Conservation (phyloP, 306 rosid genomes). For the Vigna angularis region DNA sequence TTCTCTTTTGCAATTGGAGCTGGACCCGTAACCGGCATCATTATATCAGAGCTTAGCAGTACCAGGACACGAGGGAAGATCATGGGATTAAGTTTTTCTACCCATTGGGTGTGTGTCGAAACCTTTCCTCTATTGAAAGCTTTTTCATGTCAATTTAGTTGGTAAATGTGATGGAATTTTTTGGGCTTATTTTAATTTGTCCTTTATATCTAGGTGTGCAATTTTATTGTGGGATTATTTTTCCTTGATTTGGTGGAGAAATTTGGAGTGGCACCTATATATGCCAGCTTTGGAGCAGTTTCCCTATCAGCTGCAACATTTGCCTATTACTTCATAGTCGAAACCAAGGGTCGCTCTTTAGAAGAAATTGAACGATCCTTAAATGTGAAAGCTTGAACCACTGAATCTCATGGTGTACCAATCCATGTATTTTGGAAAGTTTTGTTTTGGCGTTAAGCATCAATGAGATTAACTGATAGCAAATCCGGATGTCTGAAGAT, state of each 20-base stretch:
- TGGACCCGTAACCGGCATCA: slow-evolving; percentile 88
- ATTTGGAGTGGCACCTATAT: slow-evolving; percentile 84
- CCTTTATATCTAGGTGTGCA: slow-evolving; percentile 65
- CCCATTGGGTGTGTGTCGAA: slow-evolving; percentile 75
- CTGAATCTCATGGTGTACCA: slow-evolving; percentile 24
- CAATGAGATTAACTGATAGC: slow-evolving; percentile 15
- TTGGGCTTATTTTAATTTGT: slow-evolving; percentile 13
- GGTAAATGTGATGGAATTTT: slow-evolving; percentile 6
- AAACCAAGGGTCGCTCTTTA: slow-evolving; percentile 86
- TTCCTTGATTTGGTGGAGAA: slow-evolving; percentile 85
- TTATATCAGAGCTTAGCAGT: slow-evolving; percentile 93
- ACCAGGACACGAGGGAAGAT: slow-evolving; percentile 84
- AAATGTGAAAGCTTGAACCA: slow-evolving; percentile 53
- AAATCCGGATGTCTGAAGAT: slow-evolving; percentile 13
- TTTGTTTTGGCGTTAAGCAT: slow-evolving; percentile 28
- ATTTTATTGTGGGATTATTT: slow-evolving; percentile 87
- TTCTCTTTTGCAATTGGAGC: slow-evolving; percentile 88
- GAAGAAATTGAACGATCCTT: slow-evolving; percentile 88
- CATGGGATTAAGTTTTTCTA: slow-evolving; percentile 84
- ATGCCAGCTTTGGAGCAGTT: slow-evolving; percentile 73
- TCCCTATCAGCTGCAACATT: slow-evolving; percentile 79
- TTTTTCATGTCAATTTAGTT: slow-evolving; percentile 13
- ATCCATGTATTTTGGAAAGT: background rate
- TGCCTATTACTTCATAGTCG: slow-evolving; percentile 69
- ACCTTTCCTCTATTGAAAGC: background rate